Conservation (phyloP, 1,284 basidiomycete species). For the Trichosporon inkin region DNA sequence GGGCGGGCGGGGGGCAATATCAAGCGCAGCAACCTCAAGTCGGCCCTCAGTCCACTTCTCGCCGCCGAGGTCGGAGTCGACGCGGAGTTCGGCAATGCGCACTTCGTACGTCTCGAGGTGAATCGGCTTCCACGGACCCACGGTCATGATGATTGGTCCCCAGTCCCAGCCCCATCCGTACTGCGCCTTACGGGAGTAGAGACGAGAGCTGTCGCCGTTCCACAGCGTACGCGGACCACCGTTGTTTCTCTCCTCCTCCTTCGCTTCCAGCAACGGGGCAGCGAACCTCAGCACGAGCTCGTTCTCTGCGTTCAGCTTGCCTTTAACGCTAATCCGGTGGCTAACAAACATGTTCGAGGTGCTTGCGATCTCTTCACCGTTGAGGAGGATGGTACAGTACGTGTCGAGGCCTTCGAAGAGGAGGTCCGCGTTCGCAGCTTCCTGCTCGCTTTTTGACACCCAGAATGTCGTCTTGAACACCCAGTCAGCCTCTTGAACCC, state of each 20-base stretch:
- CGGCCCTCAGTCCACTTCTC: conserved; percentile 11
- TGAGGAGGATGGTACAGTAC: conserved; percentile 68
- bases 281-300: conserved; percentile 66
- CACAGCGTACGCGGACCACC: conserved; percentile 38
- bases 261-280: conserved; percentile 68
- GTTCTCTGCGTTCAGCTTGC: conserved; percentile 59
- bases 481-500: conserved; percentile 83
- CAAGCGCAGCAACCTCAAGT: conserved; percentile 9
- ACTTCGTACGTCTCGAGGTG: conserved; percentile 62
- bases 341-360: conserved; percentile 72
- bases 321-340: conserved; percentile 61
- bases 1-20: conserved; percentile 9
- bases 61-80: conserved; percentile 45
- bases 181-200: conserved; percentile 83
- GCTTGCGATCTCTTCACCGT: conserved; percentile 60
- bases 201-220: conserved; percentile 81
- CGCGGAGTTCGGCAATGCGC: conserved; percentile 60
- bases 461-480: conserved; percentile 68
- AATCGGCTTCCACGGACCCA: conserved; percentile 52
- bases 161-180: conserved; percentile 58
- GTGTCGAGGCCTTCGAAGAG: conserved; percentile 86
- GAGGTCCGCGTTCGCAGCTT: conserved; percentile 58
- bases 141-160: conserved; percentile 57
- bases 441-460: conserved; percentile 55
- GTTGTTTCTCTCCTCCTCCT: conserved; percentile 39